A percentile compares a stretch with the other conserved stretches of the same genome.
phyloP scores from a whole-genome alignment of 495 filamentous ascomycete species.

The Usnea hakonensis region DNA sequence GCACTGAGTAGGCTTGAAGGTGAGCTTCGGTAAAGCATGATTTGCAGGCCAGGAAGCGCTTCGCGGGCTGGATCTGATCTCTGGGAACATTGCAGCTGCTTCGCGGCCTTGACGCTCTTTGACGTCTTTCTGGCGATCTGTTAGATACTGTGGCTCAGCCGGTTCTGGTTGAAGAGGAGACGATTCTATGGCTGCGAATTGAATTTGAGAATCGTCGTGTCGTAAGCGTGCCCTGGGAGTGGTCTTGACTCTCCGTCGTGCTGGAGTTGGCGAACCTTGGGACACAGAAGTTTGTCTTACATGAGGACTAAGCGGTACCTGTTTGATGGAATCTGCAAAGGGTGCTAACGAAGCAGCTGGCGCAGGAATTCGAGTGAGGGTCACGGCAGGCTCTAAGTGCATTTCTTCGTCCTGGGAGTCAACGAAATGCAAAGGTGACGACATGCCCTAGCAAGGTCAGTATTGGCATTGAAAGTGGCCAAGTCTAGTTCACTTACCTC shows the following conservation, averaged over 20 bases:
- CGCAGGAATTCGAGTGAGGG: background rate
- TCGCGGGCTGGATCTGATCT: constrained; percentile 54
- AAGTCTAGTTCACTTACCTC: constrained; percentile 26
- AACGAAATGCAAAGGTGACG: constrained; percentile 36
- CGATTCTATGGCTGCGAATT: constrained; percentile 61
- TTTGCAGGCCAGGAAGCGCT: constrained; percentile 28
- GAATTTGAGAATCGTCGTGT: constrained; percentile 72
- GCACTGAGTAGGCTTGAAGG: constrained; percentile 29
- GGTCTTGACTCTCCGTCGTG: constrained; percentile 13
- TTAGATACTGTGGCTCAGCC: constrained; percentile 57
- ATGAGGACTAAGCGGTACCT: background rate
- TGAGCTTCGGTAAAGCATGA: constrained; percentile 34
- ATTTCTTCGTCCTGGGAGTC: constrained; percentile 42
- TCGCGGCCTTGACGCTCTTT: constrained; percentile 55
- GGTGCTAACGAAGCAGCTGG: background rate
- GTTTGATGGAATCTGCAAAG: background rate
- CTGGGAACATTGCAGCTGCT: constrained; percentile 61
- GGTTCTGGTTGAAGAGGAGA: constrained; percentile 33
- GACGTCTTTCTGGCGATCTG: constrained; percentile 66
- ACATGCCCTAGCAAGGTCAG: constrained; percentile 21
- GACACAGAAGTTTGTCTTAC: background rate
- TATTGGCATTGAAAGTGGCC: background rate
- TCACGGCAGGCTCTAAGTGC: background rate
- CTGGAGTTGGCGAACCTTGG: constrained; percentile 2
- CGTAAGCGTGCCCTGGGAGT: constrained; percentile 40